phyloP scores from a whole-genome alignment of 108 stramenopile genomes.

The Asterionellopsis glacialis region DNA sequence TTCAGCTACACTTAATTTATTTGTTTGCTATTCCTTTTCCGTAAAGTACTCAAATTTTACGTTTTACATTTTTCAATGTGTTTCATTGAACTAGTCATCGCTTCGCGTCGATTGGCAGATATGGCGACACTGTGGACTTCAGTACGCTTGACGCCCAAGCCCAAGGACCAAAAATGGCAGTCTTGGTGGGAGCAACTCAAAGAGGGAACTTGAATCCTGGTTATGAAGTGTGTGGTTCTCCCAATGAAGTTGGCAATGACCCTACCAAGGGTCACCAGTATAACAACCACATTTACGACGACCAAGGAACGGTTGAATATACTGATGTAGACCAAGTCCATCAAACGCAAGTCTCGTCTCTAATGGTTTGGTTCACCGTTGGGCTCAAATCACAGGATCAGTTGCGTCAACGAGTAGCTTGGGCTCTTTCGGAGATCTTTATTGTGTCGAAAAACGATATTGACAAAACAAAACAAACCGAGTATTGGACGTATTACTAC shows the following conservation, averaged over 20 bases:
- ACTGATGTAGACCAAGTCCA: not conserved
- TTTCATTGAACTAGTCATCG: too few species aligned
- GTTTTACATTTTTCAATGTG: too few species aligned
- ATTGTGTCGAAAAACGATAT: not conserved
- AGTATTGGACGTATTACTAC: conserved; percentile 31
- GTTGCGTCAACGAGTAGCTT: conserved; percentile 27
- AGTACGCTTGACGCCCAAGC: too few species aligned
- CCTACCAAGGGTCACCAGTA: conserved; percentile 1
- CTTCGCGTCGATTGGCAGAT: too few species aligned
- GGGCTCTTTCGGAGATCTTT: conserved; percentile 25
- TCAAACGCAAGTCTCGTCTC: not conserved
- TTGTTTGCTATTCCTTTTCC: too few species aligned
- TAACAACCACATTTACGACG: not conserved
- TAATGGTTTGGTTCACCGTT: conserved; percentile 25
- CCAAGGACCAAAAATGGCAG: too few species aligned
- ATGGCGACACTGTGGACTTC: too few species aligned
- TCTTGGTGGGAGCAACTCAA: too few species aligned
- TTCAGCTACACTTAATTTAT: too few species aligned
- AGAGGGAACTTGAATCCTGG: not conserved
- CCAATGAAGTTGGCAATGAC: conserved; percentile 35
- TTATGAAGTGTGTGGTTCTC: conserved; percentile 39
- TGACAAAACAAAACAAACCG: not conserved
- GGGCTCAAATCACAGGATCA: conserved; percentile 24
- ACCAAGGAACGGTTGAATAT: too few species aligned
- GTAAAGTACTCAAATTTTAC: too few species aligned